Conservation (phyloP, 2,329 filamentous ascomycete species). For the Diaporthe australafricana region DNA sequence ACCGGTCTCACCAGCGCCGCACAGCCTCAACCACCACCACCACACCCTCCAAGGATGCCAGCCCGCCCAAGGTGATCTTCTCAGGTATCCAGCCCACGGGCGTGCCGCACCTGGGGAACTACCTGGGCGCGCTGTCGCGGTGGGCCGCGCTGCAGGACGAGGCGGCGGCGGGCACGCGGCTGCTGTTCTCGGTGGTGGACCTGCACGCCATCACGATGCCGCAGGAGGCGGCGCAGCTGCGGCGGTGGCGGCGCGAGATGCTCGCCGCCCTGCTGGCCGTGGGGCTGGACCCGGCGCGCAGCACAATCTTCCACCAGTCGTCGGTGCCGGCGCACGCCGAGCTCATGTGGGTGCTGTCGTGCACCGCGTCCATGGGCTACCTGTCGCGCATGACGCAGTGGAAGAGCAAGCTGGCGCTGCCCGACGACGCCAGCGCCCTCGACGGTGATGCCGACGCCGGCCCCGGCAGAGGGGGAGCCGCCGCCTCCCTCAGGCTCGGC, state of each 20-base stretch:
- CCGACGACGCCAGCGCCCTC: constrained; percentile 68
- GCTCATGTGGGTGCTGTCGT: constrained; percentile 97
- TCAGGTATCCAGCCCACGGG: constrained; percentile 98
- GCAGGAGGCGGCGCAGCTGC: constrained; percentile 72
- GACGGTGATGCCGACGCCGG: constrained; percentile 40
- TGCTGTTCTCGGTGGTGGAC: constrained; percentile 91
- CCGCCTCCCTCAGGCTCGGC: constrained; percentile 80
- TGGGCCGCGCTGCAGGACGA: constrained; percentile 86
- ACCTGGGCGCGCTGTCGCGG: constrained; percentile 86
- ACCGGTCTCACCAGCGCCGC: constrained; percentile 23
- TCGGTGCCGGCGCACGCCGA: constrained; percentile 83
- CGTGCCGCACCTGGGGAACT: constrained; percentile 94
- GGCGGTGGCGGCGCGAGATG: constrained; percentile 76
- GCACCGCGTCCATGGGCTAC: constrained; percentile 91
- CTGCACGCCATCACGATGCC: constrained; percentile 90
- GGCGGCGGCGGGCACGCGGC: constrained; percentile 60
- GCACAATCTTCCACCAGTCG: constrained; percentile 85
- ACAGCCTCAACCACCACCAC: not conserved
- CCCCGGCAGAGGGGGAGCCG: constrained; percentile 39
- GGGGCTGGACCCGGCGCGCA: constrained; percentile 82
- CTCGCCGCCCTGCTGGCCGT: constrained; percentile 86
- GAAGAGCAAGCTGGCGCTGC: constrained; percentile 86
- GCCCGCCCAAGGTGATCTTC: constrained; percentile 73
- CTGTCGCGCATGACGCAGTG: constrained; percentile 99
- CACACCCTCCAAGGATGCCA: constrained; percentile 33